Percentiles rank a stretch among this genome's conserved stretches.
These are phyloP conservation scores for Petunia secreta DNA, from an alignment of 257 asterid species.

Conservation along the genomic window DNA sequence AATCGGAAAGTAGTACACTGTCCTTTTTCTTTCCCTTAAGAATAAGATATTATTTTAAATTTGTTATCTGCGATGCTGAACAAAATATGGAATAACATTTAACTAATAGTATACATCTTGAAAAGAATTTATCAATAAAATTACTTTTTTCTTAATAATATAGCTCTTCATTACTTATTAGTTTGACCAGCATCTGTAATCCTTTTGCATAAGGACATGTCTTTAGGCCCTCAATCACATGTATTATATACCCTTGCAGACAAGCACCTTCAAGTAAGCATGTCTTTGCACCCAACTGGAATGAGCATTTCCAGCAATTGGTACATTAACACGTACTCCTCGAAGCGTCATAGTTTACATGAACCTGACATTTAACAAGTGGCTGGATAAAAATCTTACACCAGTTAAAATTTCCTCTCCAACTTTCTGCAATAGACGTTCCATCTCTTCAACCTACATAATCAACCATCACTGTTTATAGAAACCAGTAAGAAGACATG, in stretches of 20 bases:
- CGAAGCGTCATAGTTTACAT: conserved; percentile 9
- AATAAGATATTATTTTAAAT: neutral
- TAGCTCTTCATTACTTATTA: neutral
- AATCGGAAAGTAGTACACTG: neutral
- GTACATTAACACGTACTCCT: neutral
- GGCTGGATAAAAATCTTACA: conserved; percentile 50
- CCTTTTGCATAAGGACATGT: neutral
- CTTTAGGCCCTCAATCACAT: conserved; percentile 4
- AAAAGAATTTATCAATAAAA: neutral
- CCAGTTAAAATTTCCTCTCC: conserved; percentile 85
- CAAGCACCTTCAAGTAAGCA: conserved; percentile 6
- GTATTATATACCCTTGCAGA: neutral
- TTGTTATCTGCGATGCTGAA: neutral
- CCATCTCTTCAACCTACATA: conserved; percentile 84
- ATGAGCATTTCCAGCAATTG: neutral
- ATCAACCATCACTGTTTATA: conserved; percentile 9
- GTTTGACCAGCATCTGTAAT: neutral
- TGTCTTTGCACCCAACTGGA: neutral
- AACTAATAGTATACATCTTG: neutral
- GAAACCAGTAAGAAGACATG: neutral
- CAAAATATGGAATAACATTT: neutral
- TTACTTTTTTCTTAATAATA: neutral
- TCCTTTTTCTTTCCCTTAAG: neutral
- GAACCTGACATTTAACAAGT: conserved; percentile 26
- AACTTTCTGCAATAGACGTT: conserved; percentile 63